Conservation (phyloP, 192 early-diverging fungal species). For the Kickxella alabastrina region DNA sequence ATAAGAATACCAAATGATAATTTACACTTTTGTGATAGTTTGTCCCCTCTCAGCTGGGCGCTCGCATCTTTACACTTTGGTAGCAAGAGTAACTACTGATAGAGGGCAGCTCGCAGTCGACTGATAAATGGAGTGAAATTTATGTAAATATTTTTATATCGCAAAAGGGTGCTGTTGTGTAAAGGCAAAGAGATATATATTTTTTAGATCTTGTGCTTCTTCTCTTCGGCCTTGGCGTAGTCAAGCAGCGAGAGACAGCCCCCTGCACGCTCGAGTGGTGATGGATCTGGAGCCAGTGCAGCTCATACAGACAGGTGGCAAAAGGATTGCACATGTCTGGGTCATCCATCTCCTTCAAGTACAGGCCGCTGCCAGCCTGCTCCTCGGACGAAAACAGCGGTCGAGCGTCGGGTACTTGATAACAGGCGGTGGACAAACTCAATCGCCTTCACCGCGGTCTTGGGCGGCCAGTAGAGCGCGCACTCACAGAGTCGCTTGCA, state of each 20-base stretch:
- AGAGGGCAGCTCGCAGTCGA: too few relatives aligned
- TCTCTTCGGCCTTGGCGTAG: constrained; percentile 35
- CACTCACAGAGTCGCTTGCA: constrained; percentile 74
- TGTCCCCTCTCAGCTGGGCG: too few relatives aligned
- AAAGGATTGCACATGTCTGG: constrained; percentile 95
- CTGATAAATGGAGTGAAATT: too few relatives aligned
- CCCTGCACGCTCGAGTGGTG: constrained; percentile 30
- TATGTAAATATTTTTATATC: too few relatives aligned
- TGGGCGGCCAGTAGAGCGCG: constrained; percentile 72
- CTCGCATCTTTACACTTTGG: too few relatives aligned
- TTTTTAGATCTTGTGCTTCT: constrained; percentile 40
- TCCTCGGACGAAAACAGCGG: constrained; percentile 63
- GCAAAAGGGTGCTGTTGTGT: too few relatives aligned
- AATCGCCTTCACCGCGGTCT: constrained; percentile 68
- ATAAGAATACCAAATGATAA: too few relatives aligned
- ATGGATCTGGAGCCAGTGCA: constrained; percentile 62
- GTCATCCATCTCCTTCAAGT: constrained; percentile 76
- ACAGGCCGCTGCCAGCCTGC: constrained; percentile 74
- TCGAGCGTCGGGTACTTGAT: constrained; percentile 62
- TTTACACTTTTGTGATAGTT: too few relatives aligned
- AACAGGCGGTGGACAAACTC: constrained; percentile 45
- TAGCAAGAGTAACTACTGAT: too few relatives aligned
- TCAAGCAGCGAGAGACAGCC: constrained; percentile 32
- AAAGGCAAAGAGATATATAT: too few relatives aligned
- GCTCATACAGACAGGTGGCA: constrained; percentile 85